Conservation (phyloP, 2,329 filamentous ascomycete genomes). For the Zymoseptoria crescenta region DNA sequence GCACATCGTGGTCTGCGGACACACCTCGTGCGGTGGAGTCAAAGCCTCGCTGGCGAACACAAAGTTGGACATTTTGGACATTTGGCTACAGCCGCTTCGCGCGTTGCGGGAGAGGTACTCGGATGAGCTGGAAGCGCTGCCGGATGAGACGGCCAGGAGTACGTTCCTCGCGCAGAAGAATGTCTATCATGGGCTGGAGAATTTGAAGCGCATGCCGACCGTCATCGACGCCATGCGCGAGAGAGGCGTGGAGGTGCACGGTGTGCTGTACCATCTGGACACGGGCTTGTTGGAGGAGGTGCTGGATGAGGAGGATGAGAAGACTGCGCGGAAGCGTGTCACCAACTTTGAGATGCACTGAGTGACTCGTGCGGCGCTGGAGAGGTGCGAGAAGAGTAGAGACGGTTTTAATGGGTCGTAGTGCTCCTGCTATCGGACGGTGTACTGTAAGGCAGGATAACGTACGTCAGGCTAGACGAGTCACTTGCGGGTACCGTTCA, state of each 20-base stretch:
- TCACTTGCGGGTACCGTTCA: neutral
- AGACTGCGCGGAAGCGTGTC: constrained; percentile 13
- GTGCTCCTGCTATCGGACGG: neutral
- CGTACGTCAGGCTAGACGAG: neutral
- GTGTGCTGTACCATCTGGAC: constrained; percentile 64
- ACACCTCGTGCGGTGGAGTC: constrained; percentile 54
- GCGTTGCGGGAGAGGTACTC: constrained; percentile 48
- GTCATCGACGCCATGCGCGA: constrained; percentile 64
- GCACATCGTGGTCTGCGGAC: constrained; percentile 55
- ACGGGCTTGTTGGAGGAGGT: constrained; percentile 49
- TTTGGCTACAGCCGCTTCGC: constrained; percentile 53
- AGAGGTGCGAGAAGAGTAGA: neutral
- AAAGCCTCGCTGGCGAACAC: constrained; percentile 48
- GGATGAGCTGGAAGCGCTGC: constrained; percentile 41
- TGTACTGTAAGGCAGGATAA: neutral
- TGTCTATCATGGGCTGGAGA: constrained; percentile 59
- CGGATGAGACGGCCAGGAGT: constrained; percentile 41
- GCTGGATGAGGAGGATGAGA: constrained; percentile 32
- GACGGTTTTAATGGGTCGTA: neutral
- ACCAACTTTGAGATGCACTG: constrained; percentile 19
- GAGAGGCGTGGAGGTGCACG: constrained; percentile 66
- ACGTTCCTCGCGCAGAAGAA: constrained; percentile 68
- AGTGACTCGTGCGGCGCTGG: neutral
- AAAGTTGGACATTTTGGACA: constrained; percentile 52
- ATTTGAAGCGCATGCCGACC: constrained; percentile 59